Percentiles rank a stretch among this genome's conserved stretches.
Conservation (phyloP, 2,329 filamentous ascomycete species). For the Penicillium brasilianum region DNA sequence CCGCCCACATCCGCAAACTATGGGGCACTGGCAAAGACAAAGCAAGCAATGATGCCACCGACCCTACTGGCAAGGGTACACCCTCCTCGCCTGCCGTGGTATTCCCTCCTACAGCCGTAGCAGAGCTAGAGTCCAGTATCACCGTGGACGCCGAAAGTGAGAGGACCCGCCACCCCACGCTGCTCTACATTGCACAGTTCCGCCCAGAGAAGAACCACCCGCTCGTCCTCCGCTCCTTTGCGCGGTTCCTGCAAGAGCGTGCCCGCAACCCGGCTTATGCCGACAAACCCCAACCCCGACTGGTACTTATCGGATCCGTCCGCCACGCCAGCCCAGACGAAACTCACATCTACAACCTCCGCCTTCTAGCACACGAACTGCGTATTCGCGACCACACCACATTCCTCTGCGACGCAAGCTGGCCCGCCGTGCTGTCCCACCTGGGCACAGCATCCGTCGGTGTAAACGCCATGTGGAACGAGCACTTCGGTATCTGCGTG, state of each 20-base stretch:
- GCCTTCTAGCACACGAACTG: conserved; percentile 84
- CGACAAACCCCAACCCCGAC: conserved; percentile 56
- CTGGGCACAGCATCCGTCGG: conserved; percentile 78
- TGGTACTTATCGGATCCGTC: conserved; percentile 92
- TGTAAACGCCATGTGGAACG: conserved; percentile 99
- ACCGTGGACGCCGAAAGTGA: conserved; percentile 73
- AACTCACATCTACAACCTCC: conserved; percentile 78
- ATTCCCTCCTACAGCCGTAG: conserved; percentile 90
- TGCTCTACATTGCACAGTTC: conserved; percentile 97
- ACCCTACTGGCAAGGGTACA: conserved; percentile 43
- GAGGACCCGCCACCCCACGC: conserved; percentile 67
- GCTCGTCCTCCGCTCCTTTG: conserved; percentile 83
- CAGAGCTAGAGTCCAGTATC: conserved; percentile 77
- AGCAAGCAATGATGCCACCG: conserved; percentile 37
- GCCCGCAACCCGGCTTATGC: conserved; percentile 56
- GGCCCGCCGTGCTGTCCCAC: conserved; percentile 83
- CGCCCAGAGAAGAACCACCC: conserved; percentile 96
- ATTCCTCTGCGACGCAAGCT: conserved; percentile 88
- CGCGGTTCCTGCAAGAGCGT: conserved; percentile 68
- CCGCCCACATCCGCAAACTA: conserved; percentile 76
- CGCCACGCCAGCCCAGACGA: conserved; percentile 65
- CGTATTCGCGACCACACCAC: conserved; percentile 81
- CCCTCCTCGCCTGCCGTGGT: conserved; percentile 63
- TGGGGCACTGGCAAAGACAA: conserved; percentile 66
- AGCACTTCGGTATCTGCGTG: conserved; percentile 97